Percentiles rank a stretch among this genome's conserved stretches.
Conservation (phyloP, 371 early-diverging fungal genomes). For the Haplosporangium sp. region DNA sequence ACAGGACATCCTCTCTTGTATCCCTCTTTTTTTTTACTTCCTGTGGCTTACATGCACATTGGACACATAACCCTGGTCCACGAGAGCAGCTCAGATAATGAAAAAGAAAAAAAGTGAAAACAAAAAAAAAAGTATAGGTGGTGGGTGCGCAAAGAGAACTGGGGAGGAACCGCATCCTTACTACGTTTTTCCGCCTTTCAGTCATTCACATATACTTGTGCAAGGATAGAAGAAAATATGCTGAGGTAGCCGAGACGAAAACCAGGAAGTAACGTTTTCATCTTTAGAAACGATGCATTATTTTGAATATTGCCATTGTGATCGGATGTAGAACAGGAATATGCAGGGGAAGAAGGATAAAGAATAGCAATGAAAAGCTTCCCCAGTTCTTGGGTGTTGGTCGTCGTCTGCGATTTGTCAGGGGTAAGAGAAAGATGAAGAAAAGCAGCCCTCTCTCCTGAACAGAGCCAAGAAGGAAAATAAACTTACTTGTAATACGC, state of each 20-base stretch:
- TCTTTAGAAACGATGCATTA: too few relatives aligned
- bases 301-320: too few relatives aligned
- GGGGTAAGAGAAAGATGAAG: not conserved
- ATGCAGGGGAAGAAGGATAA: too few relatives aligned
- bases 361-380: too few relatives aligned
- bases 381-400: too few relatives aligned
- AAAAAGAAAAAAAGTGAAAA: not conserved
- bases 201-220: not conserved
- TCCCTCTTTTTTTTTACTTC: not conserved
- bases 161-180: not conserved
- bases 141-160: conserved; percentile 29
- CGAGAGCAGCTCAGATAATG: conserved; percentile 1
- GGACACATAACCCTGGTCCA: not conserved
- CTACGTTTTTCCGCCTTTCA: too few relatives aligned
- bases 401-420: not conserved
- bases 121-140: conserved; percentile 8
- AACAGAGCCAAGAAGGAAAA: not conserved
- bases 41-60: not conserved
- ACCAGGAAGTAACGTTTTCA: too few relatives aligned
- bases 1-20: not conserved
- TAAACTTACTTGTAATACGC: not conserved
- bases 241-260: too few relatives aligned
- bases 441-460: not conserved
- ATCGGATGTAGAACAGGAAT: too few relatives aligned
- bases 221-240: not conserved